Percentiles rank a stretch among this genome's conserved stretches.
Conservation (phyloP, 805 yeast species). For the Starmerella apicola region DNA sequence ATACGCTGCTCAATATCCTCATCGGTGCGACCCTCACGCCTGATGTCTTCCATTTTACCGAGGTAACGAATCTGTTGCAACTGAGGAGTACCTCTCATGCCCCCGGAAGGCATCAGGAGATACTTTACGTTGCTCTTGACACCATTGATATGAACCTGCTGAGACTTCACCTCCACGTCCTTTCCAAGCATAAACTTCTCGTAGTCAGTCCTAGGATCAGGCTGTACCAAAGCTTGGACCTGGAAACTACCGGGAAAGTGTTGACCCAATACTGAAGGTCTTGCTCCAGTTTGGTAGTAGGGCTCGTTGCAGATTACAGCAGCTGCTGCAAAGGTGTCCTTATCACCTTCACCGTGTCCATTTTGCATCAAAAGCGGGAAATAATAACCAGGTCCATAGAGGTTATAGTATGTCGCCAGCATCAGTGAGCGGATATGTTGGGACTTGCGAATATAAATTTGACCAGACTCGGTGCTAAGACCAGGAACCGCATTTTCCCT, state of each 20-base stretch:
- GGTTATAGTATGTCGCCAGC: conserved; percentile 52
- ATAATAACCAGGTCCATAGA: conserved; percentile 48
- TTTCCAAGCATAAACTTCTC: conserved; percentile 3
- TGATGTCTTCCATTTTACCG: conserved; percentile 12
- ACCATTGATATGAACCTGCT: conserved; percentile 18
- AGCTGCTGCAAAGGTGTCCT: conserved; percentile 64
- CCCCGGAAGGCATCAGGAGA: conserved; percentile 13
- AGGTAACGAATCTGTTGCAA: conserved; percentile 13
- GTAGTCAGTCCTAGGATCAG: conserved; percentile 53
- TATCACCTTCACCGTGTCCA: conserved; percentile 66
- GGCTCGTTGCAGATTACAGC: conserved; percentile 49
- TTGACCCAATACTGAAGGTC: conserved; percentile 31
- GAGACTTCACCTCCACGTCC: background rate
- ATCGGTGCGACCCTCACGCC: conserved; percentile 3
- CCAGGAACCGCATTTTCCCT: conserved; percentile 54
- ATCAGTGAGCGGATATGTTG: conserved; percentile 46
- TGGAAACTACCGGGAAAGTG: conserved; percentile 11
- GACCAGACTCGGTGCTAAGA: conserved; percentile 62
- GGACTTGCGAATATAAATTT: conserved; percentile 44
- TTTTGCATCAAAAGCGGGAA: conserved; percentile 52
- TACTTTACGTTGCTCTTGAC: conserved; percentile 19
- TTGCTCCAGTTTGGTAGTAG: conserved; percentile 39
- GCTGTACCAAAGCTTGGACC: conserved; percentile 50
- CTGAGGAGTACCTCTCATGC: conserved; percentile 16
- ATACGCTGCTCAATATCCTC: conserved; percentile 17